These are phyloP conservation scores for Calycina herbarum DNA, from an alignment of 2,329 filamentous ascomycete genomes.

Conservation along the genomic window DNA sequence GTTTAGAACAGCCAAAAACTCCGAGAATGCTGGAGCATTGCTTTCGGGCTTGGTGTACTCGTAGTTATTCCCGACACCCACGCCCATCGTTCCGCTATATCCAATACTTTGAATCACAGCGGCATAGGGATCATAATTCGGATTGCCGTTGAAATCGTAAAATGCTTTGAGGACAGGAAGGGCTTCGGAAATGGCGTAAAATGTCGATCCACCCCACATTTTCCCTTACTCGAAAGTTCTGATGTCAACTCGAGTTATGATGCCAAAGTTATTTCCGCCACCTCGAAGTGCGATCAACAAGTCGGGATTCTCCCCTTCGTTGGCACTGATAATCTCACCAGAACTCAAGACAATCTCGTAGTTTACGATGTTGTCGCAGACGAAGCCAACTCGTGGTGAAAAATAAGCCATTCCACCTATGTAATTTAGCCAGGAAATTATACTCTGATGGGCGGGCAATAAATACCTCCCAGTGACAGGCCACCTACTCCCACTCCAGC, in stretches of 20 bases:
- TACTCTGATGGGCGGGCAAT: background rate
- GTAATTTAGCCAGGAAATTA: background rate
- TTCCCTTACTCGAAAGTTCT: constrained; percentile 2
- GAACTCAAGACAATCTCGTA: constrained; percentile 37
- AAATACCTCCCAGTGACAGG: background rate
- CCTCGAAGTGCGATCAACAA: constrained; percentile 21
- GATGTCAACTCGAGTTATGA: constrained; percentile 22
- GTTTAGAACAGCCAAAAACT: too few species aligned
- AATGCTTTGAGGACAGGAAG: too few species aligned
- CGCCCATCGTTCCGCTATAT: too few species aligned
- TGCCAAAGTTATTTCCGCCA: constrained; percentile 23
- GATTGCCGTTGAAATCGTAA: too few species aligned
- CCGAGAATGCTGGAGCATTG: too few species aligned
- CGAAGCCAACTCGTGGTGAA: constrained; percentile 45
- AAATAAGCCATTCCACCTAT: constrained; percentile 19
- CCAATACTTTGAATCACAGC: too few species aligned
- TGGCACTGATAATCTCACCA: constrained; percentile 19
- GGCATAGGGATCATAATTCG: too few species aligned
- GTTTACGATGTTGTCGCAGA: constrained; percentile 46
- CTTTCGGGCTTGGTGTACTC: too few species aligned
- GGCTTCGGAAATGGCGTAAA: too few species aligned
- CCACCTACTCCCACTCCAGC: background rate
- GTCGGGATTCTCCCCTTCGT: constrained; percentile 13
- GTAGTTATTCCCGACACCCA: too few species aligned
- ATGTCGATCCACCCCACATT: too few species aligned